These are phyloP conservation scores for Kodamaea arcana DNA, from an alignment of 1,139 yeast genomes.

Conservation along the genomic window DNA sequence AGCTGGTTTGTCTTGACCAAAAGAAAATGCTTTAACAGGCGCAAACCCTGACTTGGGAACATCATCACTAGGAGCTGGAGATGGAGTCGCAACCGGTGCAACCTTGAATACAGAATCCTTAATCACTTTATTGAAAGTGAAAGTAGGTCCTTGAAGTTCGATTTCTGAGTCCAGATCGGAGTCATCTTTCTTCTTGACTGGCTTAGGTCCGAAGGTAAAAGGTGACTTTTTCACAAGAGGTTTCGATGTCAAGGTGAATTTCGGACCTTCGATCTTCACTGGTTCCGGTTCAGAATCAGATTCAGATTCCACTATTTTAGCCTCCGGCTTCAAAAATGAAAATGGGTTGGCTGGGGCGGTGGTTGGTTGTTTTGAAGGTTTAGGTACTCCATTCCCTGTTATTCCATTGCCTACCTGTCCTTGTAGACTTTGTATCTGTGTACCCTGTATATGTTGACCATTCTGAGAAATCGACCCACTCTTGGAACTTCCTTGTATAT, in stretches of 20 bases:
- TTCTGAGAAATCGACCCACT: constrained; percentile 7
- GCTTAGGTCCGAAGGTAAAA: constrained; percentile 52
- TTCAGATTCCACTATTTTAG: constrained; percentile 12
- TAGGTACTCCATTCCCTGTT: constrained; percentile 1
- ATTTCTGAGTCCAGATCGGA: constrained; percentile 52
- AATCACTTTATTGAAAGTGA: constrained; percentile 47
- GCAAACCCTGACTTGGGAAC: background rate
- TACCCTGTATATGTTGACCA: background rate
- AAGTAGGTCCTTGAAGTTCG: constrained; percentile 63
- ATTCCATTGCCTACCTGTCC: background rate
- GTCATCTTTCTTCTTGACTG: constrained; percentile 29
- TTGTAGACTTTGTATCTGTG: background rate
- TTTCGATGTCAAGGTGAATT: constrained; percentile 47
- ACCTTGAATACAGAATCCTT: constrained; percentile 50
- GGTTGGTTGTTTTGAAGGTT: background rate
- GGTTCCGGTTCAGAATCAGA: constrained; percentile 35
- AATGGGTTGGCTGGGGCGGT: constrained; percentile 1
- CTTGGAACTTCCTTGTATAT: constrained; percentile 25
- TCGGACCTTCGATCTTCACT: constrained; percentile 61
- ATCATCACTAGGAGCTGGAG: background rate
- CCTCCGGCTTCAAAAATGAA: constrained; percentile 2
- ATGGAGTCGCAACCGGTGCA: constrained; percentile 1
- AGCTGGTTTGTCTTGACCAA: constrained; percentile 3
- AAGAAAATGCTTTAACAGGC: constrained; percentile 9
- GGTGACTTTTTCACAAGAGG: constrained; percentile 58